These are phyloP conservation scores for Earliella scabrosa DNA, from an alignment of 1,284 basidiomycete genomes.

Conservation along the genomic window DNA sequence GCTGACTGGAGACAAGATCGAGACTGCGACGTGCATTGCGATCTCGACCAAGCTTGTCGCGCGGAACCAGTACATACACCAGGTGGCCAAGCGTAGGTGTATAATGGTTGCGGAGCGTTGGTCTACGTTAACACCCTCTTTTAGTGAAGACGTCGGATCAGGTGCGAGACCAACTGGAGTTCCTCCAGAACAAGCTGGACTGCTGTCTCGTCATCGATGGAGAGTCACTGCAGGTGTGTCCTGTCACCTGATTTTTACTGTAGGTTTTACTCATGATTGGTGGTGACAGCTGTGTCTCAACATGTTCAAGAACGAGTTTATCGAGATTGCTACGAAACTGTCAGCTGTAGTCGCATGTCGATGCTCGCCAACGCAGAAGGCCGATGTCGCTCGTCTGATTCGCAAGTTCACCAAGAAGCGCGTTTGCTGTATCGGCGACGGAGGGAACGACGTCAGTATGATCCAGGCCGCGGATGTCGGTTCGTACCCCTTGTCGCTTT, in stretches of 20 bases:
- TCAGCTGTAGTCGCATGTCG: constrained; percentile 97
- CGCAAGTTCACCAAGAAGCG: constrained; percentile 89
- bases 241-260: background rate
- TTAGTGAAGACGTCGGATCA: constrained; percentile 85
- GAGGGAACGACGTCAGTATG: constrained; percentile 96
- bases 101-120: background rate
- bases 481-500: constrained; percentile 43
- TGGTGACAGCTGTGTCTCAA: constrained; percentile 79
- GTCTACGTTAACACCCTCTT: constrained; percentile 3
- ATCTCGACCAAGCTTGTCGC: constrained; percentile 97
- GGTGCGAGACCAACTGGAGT: constrained; percentile 91
- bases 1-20: constrained; percentile 99
- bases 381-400: constrained; percentile 94
- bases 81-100: constrained; percentile 87
- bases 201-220: constrained; percentile 99
- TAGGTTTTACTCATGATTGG: background rate
- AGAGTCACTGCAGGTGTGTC: constrained; percentile 85
- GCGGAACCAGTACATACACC: constrained; percentile 97
- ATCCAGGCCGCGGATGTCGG: constrained; percentile 95
- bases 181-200: constrained; percentile 92
- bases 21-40: constrained; percentile 98
- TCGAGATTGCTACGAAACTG: constrained; percentile 94
- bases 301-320: constrained; percentile 91
- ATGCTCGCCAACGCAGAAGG: constrained; percentile 98
- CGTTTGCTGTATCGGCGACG: constrained; percentile 97